These are phyloP conservation scores for Magnusiomyces ingens DNA, from an alignment of 1,139 yeast species.

Conservation along the genomic window DNA sequence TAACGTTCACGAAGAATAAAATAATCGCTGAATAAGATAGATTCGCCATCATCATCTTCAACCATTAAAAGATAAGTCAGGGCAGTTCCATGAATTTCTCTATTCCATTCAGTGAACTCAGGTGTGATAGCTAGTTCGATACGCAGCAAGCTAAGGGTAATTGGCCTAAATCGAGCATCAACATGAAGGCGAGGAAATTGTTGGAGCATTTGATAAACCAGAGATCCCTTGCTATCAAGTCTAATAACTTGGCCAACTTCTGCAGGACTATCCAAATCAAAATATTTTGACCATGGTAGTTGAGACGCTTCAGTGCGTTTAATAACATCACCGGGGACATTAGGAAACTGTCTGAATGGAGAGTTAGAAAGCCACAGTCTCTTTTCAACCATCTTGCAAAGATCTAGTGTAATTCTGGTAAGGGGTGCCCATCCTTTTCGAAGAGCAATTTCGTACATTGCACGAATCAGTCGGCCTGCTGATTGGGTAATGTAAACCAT, in stretches of 20 bases:
- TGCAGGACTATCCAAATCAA: slow-evolving; percentile 55
- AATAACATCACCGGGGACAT: slow-evolving; percentile 62
- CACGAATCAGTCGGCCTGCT: slow-evolving; percentile 82
- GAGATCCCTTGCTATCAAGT: slow-evolving; percentile 58
- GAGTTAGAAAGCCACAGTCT: slow-evolving; percentile 81
- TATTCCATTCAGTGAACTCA: slow-evolving; percentile 66
- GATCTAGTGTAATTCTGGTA: slow-evolving; percentile 49
- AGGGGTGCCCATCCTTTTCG: slow-evolving; percentile 67
- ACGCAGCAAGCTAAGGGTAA: slow-evolving; percentile 59
- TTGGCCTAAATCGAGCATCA: slow-evolving; percentile 63
- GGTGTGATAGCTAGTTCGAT: slow-evolving; percentile 65
- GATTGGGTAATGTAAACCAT: slow-evolving; percentile 92
- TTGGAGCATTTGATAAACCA: slow-evolving; percentile 53
- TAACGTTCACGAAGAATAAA: slow-evolving; percentile 47
- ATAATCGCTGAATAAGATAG: slow-evolving; percentile 52
- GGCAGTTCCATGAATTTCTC: slow-evolving; percentile 50
- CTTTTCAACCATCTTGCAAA: slow-evolving; percentile 75
- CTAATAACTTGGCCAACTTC: slow-evolving; percentile 81
- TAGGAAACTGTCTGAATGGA: slow-evolving; percentile 76
- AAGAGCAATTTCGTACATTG: slow-evolving; percentile 72
- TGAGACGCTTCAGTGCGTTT: slow-evolving; percentile 72
- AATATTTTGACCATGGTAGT: slow-evolving; percentile 75
- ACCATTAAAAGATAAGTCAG: slow-evolving; percentile 65
- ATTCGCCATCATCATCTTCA: slow-evolving; percentile 82
- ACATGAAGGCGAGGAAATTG: slow-evolving; percentile 66